Evolutionary conservation across 1,139 yeast species (phyloP).

Genomic region (Dujonia santamariae): DNA sequence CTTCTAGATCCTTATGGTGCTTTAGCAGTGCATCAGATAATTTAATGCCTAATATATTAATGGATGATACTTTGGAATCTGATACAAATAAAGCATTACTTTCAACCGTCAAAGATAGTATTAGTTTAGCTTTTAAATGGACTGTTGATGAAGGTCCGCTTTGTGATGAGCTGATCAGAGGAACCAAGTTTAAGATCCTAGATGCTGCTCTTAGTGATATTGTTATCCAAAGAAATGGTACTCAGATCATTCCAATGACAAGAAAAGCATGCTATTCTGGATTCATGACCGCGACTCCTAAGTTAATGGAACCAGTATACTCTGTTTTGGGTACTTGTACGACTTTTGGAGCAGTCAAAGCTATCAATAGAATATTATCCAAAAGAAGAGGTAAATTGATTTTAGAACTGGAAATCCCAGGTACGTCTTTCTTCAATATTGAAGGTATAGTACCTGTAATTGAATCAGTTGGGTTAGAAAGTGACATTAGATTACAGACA

Average conservation of each 20-base stretch:
- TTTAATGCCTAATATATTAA: constrained; percentile 54
- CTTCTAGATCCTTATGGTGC: constrained; percentile 80
- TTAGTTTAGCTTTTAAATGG: constrained; percentile 82
- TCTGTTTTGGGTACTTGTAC: constrained; percentile 59
- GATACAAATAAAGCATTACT: constrained; percentile 64
- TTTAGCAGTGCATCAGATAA: constrained; percentile 60
- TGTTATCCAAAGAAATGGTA: constrained; percentile 50
- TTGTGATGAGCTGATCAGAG: constrained; percentile 77
- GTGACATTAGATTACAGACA: constrained; percentile 75
- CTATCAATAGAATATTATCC: constrained; percentile 49
- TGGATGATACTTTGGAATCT: constrained; percentile 75
- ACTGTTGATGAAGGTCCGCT: constrained; percentile 84
- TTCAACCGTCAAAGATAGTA: constrained; percentile 45
- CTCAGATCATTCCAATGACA: constrained; percentile 80
- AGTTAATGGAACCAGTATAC: constrained; percentile 80
- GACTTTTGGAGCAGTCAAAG: constrained; percentile 33
- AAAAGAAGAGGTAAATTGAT: constrained; percentile 62
- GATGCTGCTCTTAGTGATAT: constrained; percentile 55
- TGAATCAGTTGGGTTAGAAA: constrained; percentile 85
- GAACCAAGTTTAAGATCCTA: constrained; percentile 68
- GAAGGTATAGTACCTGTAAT: constrained; percentile 78
- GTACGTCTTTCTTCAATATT: constrained; percentile 65
- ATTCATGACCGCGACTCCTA: constrained; percentile 73
- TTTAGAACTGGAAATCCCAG: constrained; percentile 52
- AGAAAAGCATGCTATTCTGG: constrained; percentile 86